phyloP scores from a whole-genome alignment of 768 basidiomycete species.

The Boletus sensibilis region DNA sequence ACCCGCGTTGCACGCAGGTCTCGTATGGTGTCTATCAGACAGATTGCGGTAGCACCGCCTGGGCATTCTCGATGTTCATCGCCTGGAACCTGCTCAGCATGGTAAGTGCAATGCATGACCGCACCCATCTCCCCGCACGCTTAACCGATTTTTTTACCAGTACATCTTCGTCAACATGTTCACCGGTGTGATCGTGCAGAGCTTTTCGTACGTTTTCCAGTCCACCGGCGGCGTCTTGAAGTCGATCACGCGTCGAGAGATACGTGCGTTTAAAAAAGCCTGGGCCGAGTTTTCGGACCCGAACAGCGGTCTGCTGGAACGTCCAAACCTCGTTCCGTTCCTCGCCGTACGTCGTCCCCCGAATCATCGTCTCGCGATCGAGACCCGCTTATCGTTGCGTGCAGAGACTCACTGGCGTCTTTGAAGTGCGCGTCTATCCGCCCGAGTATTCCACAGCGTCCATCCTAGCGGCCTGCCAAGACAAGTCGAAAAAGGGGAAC shows the following conservation, averaged over 20 bases:
- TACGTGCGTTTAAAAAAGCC: constrained; percentile 91
- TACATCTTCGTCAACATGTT: constrained; percentile 97
- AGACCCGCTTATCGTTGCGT: constrained; percentile 1
- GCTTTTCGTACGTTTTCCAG: constrained; percentile 94
- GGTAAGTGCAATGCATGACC: constrained; percentile 43
- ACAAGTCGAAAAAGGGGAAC: constrained; percentile 34
- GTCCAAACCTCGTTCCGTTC: constrained; percentile 70
- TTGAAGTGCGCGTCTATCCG: constrained; percentile 87
- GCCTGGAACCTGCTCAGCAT: constrained; percentile 95
- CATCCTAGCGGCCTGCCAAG: constrained; percentile 53
- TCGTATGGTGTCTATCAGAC: constrained; percentile 49
- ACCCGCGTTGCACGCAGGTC: constrained; percentile 77
- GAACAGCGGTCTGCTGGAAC: constrained; percentile 76
- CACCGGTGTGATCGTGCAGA: constrained; percentile 94
- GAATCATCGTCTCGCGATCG: background rate
- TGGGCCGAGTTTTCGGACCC: constrained; percentile 86
- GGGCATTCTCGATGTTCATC: constrained; percentile 88
- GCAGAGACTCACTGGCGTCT: constrained; percentile 81
- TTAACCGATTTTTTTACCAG: constrained; percentile 38
- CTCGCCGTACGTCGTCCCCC: constrained; percentile 61
- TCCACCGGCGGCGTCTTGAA: constrained; percentile 70
- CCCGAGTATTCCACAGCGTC: constrained; percentile 58
- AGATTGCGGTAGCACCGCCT: constrained; percentile 83
- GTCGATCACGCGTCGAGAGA: constrained; percentile 84
- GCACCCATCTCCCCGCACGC: constrained; percentile 13